These are phyloP conservation scores for Podila minutissima DNA, from an alignment of 192 early-diverging fungal genomes.

Conservation along the genomic window DNA sequence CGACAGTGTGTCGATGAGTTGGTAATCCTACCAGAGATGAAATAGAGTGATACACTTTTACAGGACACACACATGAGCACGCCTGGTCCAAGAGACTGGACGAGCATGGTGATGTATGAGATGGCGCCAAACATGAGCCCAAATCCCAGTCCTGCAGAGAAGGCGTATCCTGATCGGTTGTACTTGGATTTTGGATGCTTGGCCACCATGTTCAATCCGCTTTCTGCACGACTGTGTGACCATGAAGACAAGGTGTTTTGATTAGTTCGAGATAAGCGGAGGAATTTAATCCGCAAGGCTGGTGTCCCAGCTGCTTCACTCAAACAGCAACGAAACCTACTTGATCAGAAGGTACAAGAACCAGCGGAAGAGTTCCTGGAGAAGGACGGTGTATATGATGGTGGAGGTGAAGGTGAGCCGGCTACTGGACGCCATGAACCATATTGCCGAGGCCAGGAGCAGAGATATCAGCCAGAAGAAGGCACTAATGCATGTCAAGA, in stretches of 20 bases:
- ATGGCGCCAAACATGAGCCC: constrained; percentile 77
- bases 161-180: constrained; percentile 70
- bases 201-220: constrained; percentile 69
- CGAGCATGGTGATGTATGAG: constrained; percentile 72
- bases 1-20: background rate
- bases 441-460: constrained; percentile 76
- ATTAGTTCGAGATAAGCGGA: no score
- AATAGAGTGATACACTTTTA: constrained; percentile 65
- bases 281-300: no score
- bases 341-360: constrained; percentile 65
- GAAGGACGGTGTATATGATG: constrained; percentile 66
- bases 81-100: constrained; percentile 76
- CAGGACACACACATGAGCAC: constrained; percentile 75
- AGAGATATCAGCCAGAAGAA: constrained; percentile 87
- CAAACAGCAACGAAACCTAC: constrained; percentile 30
- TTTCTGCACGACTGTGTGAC: constrained; percentile 65
- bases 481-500: constrained; percentile 59
- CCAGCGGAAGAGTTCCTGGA: constrained; percentile 79
- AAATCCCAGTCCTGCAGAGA: constrained; percentile 80
- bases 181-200: constrained; percentile 71
- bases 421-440: constrained; percentile 62
- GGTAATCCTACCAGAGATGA: constrained; percentile 66
- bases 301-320: background rate
- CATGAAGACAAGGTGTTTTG: background rate
- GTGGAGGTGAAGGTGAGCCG: constrained; percentile 56